Percentiles rank a stretch among this genome's conserved stretches.
phyloP scores from a whole-genome alignment of 2,329 filamentous ascomycete genomes.

The Byssoonygena ceratinophila region DNA sequence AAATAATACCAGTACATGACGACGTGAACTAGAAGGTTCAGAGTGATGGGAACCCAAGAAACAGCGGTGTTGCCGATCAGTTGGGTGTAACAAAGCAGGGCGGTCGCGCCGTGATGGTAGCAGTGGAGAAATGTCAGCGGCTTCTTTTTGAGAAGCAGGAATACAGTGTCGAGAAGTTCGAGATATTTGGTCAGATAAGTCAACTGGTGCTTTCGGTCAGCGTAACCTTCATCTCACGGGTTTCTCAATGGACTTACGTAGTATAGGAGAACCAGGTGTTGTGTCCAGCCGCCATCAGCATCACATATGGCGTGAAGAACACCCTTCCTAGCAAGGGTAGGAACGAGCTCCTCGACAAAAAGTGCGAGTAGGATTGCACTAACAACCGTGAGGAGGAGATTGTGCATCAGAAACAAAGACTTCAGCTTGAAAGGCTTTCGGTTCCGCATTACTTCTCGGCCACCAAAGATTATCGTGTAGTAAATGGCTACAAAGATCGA shows the following conservation, averaged over 20 bases:
- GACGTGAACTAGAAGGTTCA: slow-evolving; percentile 82
- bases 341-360: slow-evolving; percentile 75
- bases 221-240: background rate
- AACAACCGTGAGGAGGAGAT: slow-evolving; percentile 75
- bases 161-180: slow-evolving; percentile 81
- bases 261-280: slow-evolving; percentile 77
- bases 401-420: slow-evolving; percentile 77
- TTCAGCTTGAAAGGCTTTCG: slow-evolving; percentile 72
- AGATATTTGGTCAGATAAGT: slow-evolving; percentile 94
- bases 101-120: slow-evolving; percentile 89
- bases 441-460: slow-evolving; percentile 74
- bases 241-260: slow-evolving; percentile 53
- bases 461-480: slow-evolving; percentile 81
- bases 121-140: slow-evolving; percentile 91
- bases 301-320: slow-evolving; percentile 72
- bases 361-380: slow-evolving; percentile 64
- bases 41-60: slow-evolving; percentile 77
- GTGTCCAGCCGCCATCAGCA: slow-evolving; percentile 68
- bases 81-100: slow-evolving; percentile 87
- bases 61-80: slow-evolving; percentile 77
- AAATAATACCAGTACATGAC: slow-evolving; percentile 99
- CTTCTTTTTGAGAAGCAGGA: slow-evolving; percentile 96
- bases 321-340: slow-evolving; percentile 63
- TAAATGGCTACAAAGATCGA: slow-evolving; percentile 67
- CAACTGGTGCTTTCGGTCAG: slow-evolving; percentile 51